Percentiles rank a stretch among this genome's conserved stretches.
Evolutionary conservation across 805 yeast genomes (phyloP).

Genomic region (Brettanomyces bruxellensis): DNA sequence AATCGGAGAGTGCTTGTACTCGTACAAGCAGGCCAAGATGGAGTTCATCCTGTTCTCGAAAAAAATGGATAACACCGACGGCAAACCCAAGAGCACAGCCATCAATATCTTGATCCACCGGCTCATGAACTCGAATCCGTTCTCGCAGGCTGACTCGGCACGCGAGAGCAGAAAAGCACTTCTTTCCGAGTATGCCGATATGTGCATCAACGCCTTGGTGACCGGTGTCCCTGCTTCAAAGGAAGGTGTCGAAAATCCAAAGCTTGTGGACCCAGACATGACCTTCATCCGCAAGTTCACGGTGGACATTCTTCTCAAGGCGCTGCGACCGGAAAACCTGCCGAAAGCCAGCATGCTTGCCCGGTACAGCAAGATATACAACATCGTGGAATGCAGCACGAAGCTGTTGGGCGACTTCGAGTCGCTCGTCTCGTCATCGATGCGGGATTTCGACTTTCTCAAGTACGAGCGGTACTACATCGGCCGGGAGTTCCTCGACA

Average conservation of each 20-base stretch:
- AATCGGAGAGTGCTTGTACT: conserved; percentile 61
- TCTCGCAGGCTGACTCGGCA: conserved; percentile 24
- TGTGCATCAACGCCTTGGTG: conserved; percentile 53
- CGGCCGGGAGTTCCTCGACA: conserved; percentile 60
- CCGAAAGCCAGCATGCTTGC: conserved; percentile 29
- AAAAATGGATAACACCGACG: conserved; percentile 28
- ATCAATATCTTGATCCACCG: conserved; percentile 72
- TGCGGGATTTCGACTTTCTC: conserved; percentile 36
- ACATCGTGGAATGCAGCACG: conserved; percentile 40
- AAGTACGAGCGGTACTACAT: conserved; percentile 56
- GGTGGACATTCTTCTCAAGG: conserved; percentile 57
- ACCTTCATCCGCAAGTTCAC: conserved; percentile 65
- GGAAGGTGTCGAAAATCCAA: conserved; percentile 33
- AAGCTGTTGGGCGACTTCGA: conserved; percentile 34
- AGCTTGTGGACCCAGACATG: conserved; percentile 58
- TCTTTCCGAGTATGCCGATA: conserved; percentile 53
- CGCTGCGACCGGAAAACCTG: conserved; percentile 41
- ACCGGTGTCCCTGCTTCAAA: conserved; percentile 48
- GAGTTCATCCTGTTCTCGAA: conserved; percentile 76
- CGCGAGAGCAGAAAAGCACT: conserved; percentile 42
- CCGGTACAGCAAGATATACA: conserved; percentile 47
- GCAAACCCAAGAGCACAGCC: conserved; percentile 69
- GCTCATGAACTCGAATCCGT: conserved; percentile 48
- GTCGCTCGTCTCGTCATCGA: conserved; percentile 9
- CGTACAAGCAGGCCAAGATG: conserved; percentile 73